phyloP scores from a whole-genome alignment of 768 basidiomycete genomes.

The Leccinum uliginosum region DNA sequence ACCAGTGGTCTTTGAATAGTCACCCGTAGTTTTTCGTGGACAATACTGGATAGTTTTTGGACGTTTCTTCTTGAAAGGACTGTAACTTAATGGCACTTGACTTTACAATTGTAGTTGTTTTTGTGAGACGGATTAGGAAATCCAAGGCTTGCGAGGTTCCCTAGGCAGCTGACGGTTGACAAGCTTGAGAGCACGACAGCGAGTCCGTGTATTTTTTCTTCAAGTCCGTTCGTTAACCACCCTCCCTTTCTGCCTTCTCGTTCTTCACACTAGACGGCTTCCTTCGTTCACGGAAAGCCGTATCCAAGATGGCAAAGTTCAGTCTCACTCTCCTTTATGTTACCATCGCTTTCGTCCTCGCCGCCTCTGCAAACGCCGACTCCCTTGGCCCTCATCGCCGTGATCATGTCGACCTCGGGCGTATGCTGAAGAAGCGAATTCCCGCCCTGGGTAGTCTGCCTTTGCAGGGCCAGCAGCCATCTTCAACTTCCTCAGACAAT shows the following conservation, averaged over 20 bases:
- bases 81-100: not conserved
- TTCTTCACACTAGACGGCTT: not conserved
- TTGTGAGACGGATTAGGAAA: slow-evolving; percentile 15
- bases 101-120: not conserved
- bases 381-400: slow-evolving; percentile 41
- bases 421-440: slow-evolving; percentile 65
- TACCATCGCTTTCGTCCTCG: slow-evolving; percentile 49
- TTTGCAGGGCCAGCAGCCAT: slow-evolving; percentile 10
- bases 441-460: slow-evolving; percentile 16
- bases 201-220: slow-evolving; percentile 8
- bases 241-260: slow-evolving; percentile 6
- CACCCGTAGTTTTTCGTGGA: slow-evolving; percentile 40
- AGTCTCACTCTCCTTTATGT: slow-evolving; percentile 62
- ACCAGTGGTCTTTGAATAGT: slow-evolving; percentile 73
- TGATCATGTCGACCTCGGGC: slow-evolving; percentile 55
- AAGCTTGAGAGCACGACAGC: not conserved
- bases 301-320: slow-evolving; percentile 46
- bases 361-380: slow-evolving; percentile 44
- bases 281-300: slow-evolving; percentile 2
- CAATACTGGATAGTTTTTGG: slow-evolving; percentile 3
- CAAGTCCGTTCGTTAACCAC: slow-evolving; percentile 11
- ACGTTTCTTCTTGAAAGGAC: slow-evolving; percentile 3
- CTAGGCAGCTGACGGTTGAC: slow-evolving; percentile 21
- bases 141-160: slow-evolving; percentile 1
- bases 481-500: slow-evolving; percentile 7